These are phyloP conservation scores for Phytophthora nicotianae DNA, from an alignment of 352 stramenopile genomes.

Conservation along the genomic window DNA sequence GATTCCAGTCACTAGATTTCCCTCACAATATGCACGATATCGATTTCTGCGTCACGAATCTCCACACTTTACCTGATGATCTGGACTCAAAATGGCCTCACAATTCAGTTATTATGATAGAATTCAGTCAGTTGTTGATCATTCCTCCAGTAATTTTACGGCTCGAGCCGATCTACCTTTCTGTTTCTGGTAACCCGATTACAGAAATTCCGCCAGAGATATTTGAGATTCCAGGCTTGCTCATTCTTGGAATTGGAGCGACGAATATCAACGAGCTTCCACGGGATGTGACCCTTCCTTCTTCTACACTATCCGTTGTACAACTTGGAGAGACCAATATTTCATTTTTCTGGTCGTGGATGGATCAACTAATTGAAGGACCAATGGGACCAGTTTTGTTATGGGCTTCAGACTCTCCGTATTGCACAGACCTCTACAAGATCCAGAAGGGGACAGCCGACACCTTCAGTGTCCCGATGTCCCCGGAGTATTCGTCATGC, in stretches of 20 bases:
- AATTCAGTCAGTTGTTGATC: conserved; percentile 21
- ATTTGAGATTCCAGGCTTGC: conserved; percentile 16
- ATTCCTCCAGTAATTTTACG: conserved; percentile 17
- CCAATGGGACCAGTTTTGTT: neutral
- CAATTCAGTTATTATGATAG: conserved; percentile 15
- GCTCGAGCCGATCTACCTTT: conserved; percentile 20
- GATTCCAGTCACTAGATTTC: conserved; percentile 39
- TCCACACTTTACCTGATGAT: conserved; percentile 33
- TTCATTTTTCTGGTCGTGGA: conserved; percentile 21
- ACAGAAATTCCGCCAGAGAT: conserved; percentile 22
- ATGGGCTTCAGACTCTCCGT: conserved; percentile 4
- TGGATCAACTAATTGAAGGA: neutral
- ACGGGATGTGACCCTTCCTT: conserved; percentile 9
- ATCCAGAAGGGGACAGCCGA: conserved; percentile 3
- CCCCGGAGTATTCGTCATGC: conserved; percentile 8
- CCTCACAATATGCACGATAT: conserved; percentile 35
- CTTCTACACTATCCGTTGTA: neutral
- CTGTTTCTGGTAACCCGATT: conserved; percentile 34
- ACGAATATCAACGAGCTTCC: conserved; percentile 17
- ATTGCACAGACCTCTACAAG: conserved; percentile 18
- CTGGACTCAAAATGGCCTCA: conserved; percentile 40
- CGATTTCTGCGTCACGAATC: conserved; percentile 45
- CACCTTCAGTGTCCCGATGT: conserved; percentile 4
- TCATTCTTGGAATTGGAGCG: conserved; percentile 6
- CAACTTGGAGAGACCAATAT: conserved; percentile 1